These are phyloP conservation scores for Globisporangium takayamanum DNA, from an alignment of 352 stramenopile genomes.

Conservation along the genomic window DNA sequence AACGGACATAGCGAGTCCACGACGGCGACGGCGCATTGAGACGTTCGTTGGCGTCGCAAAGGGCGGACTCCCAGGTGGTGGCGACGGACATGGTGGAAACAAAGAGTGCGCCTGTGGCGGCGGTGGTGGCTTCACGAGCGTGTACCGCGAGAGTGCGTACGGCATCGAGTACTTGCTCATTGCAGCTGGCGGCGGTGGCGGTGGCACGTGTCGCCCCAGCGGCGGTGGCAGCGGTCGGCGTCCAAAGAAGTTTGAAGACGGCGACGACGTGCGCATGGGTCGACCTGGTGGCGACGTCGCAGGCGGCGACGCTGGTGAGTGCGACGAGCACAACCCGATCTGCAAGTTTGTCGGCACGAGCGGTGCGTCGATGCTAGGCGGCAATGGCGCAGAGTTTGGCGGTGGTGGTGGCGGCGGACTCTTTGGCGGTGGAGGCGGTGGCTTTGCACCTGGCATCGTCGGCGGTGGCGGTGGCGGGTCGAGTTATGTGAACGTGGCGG, in stretches of 20 bases:
- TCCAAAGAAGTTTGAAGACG: slow-evolving; percentile 18
- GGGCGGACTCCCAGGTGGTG: slow-evolving; percentile 48
- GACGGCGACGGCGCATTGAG: slow-evolving; percentile 22
- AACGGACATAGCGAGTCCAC: slow-evolving; percentile 6
- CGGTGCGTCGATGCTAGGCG: slow-evolving; percentile 47
- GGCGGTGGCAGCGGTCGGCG: slow-evolving; percentile 31
- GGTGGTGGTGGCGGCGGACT: slow-evolving; percentile 54
- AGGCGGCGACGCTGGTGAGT: slow-evolving; percentile 43
- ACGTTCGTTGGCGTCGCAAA: slow-evolving; percentile 36
- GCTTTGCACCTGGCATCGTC: slow-evolving; percentile 66
- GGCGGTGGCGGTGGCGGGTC: slow-evolving; percentile 58
- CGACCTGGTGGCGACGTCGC: slow-evolving; percentile 26
- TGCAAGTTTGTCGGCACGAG: slow-evolving; percentile 52
- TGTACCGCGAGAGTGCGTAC: slow-evolving; percentile 56
- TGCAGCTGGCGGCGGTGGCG: slow-evolving; percentile 52
- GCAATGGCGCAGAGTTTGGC: slow-evolving; percentile 65
- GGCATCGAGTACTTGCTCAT: slow-evolving; percentile 68
- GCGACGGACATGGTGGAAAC: slow-evolving; percentile 55
- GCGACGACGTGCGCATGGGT: slow-evolving; percentile 51
- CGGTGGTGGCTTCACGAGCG: slow-evolving; percentile 61
- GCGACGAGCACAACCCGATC: slow-evolving; percentile 51
- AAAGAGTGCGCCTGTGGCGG: slow-evolving; percentile 62
- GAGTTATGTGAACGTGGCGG: slow-evolving; percentile 41
- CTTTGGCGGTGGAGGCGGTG: slow-evolving; percentile 61
- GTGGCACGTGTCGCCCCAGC: slow-evolving; percentile 61